phyloP scores from a whole-genome alignment of 768 basidiomycete genomes.

The Russula foetens region DNA sequence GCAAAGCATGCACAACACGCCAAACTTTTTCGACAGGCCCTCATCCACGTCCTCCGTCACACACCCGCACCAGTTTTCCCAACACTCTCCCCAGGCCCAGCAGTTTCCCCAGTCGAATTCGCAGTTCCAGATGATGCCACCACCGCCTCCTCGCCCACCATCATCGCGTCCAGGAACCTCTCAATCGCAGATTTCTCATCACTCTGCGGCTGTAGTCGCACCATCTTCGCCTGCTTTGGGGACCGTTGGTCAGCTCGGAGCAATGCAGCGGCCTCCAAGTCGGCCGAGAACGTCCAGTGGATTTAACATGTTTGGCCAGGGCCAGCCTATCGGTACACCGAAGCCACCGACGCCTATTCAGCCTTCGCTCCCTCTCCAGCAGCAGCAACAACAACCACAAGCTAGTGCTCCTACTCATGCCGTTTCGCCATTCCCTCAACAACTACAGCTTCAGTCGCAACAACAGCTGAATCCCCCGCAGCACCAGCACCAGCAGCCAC shows the following conservation, averaged over 20 bases:
- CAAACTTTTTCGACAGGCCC: constrained; percentile 16
- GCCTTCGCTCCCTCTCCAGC: constrained; percentile 26
- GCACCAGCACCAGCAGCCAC: constrained; percentile 1
- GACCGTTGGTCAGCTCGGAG: constrained; percentile 9
- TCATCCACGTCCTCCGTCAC: constrained; percentile 12
- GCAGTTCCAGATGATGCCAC: constrained; percentile 20
- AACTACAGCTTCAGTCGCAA: constrained; percentile 14
- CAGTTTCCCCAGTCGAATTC: constrained; percentile 14
- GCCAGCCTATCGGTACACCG: constrained; percentile 10
- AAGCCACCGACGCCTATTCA: constrained; percentile 24
- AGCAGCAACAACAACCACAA: constrained; percentile 24
- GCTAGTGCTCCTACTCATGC: constrained; percentile 19
- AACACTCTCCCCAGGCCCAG: constrained; percentile 16
- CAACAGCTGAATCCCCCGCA: not conserved
- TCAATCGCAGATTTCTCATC: constrained; percentile 18
- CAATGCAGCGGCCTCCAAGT: constrained; percentile 26
- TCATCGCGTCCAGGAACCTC: constrained; percentile 19
- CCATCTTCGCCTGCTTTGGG: constrained; percentile 15
- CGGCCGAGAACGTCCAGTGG: constrained; percentile 23
- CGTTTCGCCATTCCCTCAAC: constrained; percentile 12
- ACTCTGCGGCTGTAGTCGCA: constrained; percentile 4
- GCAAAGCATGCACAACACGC: constrained; percentile 14
- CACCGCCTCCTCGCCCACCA: constrained; percentile 19
- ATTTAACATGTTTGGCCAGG: constrained; percentile 19
- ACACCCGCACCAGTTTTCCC: constrained; percentile 15